phyloP scores from a whole-genome alignment of 768 basidiomycete species.

The Pisolithus tinctorius region DNA sequence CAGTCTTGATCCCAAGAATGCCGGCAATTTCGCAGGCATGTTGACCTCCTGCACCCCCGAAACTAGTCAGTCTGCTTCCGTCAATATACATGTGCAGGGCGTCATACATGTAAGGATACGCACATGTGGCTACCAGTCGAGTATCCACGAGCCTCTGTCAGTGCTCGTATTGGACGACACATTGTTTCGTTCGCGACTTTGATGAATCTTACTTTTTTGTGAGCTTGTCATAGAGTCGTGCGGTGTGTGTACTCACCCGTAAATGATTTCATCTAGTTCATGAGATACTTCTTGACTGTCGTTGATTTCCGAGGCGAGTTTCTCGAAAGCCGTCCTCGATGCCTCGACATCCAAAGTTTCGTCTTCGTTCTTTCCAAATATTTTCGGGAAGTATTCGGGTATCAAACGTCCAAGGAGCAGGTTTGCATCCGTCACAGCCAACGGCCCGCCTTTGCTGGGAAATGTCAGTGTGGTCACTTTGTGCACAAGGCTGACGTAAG shows the following conservation, averaged over 20 bases:
- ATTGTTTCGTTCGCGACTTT: conserved; percentile 97
- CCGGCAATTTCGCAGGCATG: conserved; percentile 91
- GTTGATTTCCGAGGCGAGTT: conserved; percentile 66
- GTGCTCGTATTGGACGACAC: conserved; percentile 85
- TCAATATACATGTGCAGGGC: not conserved
- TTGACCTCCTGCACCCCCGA: conserved; percentile 88
- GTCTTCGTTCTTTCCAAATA: conserved; percentile 85
- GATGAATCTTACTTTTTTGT: conserved; percentile 56
- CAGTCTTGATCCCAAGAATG: conserved; percentile 79
- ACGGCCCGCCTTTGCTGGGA: conserved; percentile 77
- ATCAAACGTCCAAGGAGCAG: conserved; percentile 82
- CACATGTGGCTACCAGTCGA: conserved; percentile 71
- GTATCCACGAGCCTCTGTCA: conserved; percentile 87
- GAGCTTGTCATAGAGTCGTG: not conserved
- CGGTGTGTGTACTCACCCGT: conserved; percentile 48
- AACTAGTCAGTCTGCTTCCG: conserved; percentile 61
- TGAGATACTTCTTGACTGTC: conserved; percentile 51
- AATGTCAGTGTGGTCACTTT: not conserved
- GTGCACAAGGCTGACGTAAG: not conserved
- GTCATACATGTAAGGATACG: conserved; percentile 5
- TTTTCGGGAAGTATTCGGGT: conserved; percentile 90
- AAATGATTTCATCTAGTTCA: conserved; percentile 77
- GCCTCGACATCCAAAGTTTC: conserved; percentile 78
- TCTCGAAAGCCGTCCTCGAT: conserved; percentile 59
- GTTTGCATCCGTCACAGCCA: conserved; percentile 93